Base-by-base conservation (phyloP, 768 basidiomycete species). In the Lactarius vividus region DNA sequence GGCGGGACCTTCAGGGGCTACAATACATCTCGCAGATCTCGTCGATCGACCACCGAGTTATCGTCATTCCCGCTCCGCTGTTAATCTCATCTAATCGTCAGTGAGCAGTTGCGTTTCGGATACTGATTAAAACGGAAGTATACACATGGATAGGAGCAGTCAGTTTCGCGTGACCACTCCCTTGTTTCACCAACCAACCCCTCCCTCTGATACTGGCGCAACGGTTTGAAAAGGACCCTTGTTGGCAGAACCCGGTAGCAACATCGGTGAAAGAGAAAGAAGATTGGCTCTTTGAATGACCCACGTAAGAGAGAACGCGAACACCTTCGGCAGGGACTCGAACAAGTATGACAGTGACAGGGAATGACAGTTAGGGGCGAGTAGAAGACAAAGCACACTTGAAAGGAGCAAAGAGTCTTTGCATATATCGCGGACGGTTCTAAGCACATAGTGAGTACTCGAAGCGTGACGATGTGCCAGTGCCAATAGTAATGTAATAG, bases 311-410 rank as follows among this genome's bases (percentile, higher is more conserved):
- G 44, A 33, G 35, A 56, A 46, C 28, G 53, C 44, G 33, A 65
- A 39, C 29, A 54, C 53, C 26, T 20, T 40, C 44, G 54, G 33
- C 28, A 56, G 31, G 33, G 42, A 44, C 37, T 39, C 37, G 37
- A 39, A 39, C 13, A n/a, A 16, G 40, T 60, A 55, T 60, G 39
- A 65, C 56, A 31, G 29, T 11, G 29, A 33, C 23, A 49, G 16
- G 64, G 15, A 26, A 56, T 37, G 60, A 57, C 60, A 66, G 64
- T 65, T 61, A 65, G 64, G 64, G 64, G 59, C 13, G 13, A n/a
- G 15, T 40, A 23, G 40, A 23, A 52, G 56, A 59, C 57, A 39
- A 35, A 29, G 37, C 63, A 52, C n/a, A 29, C 57, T 33, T n/a
- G 31, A 16, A 46, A 35, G 49, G 55, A 56, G 31, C 18, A 29